Percentiles rank a stretch among this genome's conserved stretches.
These are phyloP conservation scores for Platanus orientalis DNA, from an alignment of 164 flowering plant species.

Conservation along the genomic window DNA sequence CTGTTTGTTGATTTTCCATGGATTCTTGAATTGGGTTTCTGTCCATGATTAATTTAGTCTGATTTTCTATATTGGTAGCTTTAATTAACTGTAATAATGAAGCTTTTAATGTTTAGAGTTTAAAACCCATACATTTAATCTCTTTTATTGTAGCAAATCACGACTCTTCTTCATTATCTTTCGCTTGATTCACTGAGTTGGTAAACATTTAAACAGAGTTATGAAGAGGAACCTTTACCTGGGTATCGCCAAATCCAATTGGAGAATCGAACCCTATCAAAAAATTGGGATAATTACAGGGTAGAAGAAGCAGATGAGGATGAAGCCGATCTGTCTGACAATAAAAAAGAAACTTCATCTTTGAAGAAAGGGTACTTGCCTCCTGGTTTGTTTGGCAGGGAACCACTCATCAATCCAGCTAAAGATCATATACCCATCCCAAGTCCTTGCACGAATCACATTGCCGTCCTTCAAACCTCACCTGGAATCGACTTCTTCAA, in stretches of 20 bases:
- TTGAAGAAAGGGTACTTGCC: constrained; percentile 37
- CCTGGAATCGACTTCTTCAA: constrained; percentile 42
- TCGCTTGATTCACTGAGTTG: constrained; percentile 8
- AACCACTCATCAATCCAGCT: constrained; percentile 34
- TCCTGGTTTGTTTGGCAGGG: constrained; percentile 28
- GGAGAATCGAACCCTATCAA: constrained; percentile 34
- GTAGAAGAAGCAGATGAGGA: constrained; percentile 25
- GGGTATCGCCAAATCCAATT: too few species aligned
- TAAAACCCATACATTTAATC: neutral
- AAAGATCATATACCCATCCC: constrained; percentile 47
- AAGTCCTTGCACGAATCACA: constrained; percentile 39
- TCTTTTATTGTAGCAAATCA: constrained; percentile 1
- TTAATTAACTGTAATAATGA: too few species aligned
- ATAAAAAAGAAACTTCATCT: constrained; percentile 30
- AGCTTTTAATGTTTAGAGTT: neutral
- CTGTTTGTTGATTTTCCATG: neutral
- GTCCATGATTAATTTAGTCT: neutral
- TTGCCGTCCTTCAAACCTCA: constrained; percentile 34
- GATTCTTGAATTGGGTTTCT: constrained; percentile 4
- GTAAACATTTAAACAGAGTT: too few species aligned
- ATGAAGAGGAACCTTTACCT: too few species aligned
- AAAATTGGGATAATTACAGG: constrained; percentile 49
- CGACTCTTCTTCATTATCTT: neutral
- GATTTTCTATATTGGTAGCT: neutral
- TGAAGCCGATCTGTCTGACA: constrained; percentile 29